Percentiles rank a stretch among this genome's conserved stretches.
phyloP scores from a whole-genome alignment of 305 asterid species.

The Euphrasia arctica region DNA sequence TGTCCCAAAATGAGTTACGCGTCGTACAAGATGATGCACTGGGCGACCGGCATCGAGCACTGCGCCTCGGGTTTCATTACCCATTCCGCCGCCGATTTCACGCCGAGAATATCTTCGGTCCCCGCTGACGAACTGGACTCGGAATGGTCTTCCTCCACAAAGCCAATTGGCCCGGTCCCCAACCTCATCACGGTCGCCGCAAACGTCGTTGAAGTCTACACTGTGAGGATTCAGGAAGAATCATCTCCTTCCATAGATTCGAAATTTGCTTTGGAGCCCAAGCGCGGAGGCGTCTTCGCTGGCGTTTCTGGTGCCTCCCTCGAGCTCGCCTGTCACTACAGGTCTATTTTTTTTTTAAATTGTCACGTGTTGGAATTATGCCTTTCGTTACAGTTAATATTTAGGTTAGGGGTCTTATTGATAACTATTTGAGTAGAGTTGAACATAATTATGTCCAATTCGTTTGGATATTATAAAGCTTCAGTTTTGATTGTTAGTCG shows the following conservation, averaged over 20 bases:
- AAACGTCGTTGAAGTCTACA: constrained; percentile 76
- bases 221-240: constrained; percentile 68
- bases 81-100: constrained; percentile 56
- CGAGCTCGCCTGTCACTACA: constrained; percentile 85
- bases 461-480: constrained; percentile 8
- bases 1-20: constrained; percentile 73
- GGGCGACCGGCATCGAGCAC: constrained; percentile 87
- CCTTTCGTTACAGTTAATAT: not conserved
- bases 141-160: constrained; percentile 52
- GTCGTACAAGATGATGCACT: constrained; percentile 84
- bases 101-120: constrained; percentile 45
- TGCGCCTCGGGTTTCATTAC: constrained; percentile 85
- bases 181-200: constrained; percentile 77
- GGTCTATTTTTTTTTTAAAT: constrained; percentile 35
- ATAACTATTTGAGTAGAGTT: not conserved
- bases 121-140: constrained; percentile 61
- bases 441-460: not conserved
- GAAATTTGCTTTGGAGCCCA: constrained; percentile 50
- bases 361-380: not conserved
- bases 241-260: constrained; percentile 38
- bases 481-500: not conserved
- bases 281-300: constrained; percentile 79
- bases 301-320: constrained; percentile 75
- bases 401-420: not conserved
- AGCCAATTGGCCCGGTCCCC: constrained; percentile 65